Percentiles rank a stretch among this genome's conserved stretches.
These are phyloP conservation scores for Cornus controversa DNA, from an alignment of 148 eudicot species.

Conservation along the genomic window DNA sequence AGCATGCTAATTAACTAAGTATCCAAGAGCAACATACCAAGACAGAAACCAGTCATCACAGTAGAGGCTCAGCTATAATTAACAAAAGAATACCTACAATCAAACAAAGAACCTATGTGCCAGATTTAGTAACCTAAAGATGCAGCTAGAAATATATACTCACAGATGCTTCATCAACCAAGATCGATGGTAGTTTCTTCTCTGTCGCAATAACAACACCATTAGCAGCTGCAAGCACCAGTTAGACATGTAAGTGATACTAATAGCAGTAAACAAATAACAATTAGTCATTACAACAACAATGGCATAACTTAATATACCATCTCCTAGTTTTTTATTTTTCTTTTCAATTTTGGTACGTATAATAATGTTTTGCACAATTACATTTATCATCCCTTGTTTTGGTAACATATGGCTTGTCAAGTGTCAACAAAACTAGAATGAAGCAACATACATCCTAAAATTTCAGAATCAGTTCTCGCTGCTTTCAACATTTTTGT, in stretches of 20 bases:
- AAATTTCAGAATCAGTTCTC: not conserved
- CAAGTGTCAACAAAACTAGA: not conserved
- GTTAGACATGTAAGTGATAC: not conserved
- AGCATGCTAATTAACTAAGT: too few relatives aligned
- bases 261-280: not conserved
- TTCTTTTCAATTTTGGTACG: not conserved
- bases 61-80: too few relatives aligned
- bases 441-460: not conserved
- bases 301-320: not conserved
- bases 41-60: too few relatives aligned
- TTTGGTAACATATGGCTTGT: not conserved
- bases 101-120: too few relatives aligned
- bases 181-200: slow-evolving; percentile 90
- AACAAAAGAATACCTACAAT: too few relatives aligned
- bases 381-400: not conserved
- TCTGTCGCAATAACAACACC: slow-evolving; percentile 98
- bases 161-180: slow-evolving; percentile 91
- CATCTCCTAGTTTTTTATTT: not conserved
- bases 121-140: not conserved
- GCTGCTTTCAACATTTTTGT: not conserved
- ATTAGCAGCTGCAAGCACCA: slow-evolving; percentile 78
- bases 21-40: too few relatives aligned
- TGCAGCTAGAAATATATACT: slow-evolving; percentile 27
- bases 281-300: not conserved
- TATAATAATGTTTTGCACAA: not conserved